Evolutionary conservation across 2,329 filamentous ascomycete species (phyloP).

Genomic region (Talaromyces pinophilus): DNA sequence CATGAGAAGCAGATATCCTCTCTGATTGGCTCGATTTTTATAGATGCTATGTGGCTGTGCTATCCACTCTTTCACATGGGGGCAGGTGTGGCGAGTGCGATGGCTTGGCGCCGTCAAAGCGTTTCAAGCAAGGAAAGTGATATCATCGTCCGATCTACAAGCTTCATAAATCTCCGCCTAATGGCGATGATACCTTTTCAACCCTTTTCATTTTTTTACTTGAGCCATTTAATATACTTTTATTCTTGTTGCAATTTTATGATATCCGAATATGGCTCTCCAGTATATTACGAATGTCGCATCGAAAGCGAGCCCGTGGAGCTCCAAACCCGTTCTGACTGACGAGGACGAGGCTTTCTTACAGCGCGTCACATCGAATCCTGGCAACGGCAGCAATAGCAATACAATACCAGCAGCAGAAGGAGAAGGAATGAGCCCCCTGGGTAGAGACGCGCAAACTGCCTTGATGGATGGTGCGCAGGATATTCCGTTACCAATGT

Average conservation of each 20-base stretch:
- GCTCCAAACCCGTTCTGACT: conserved; percentile 52
- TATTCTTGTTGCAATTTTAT: not conserved
- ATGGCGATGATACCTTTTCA: not conserved
- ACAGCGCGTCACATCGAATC: conserved; percentile 51
- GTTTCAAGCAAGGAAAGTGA: conserved; percentile 5
- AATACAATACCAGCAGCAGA: conserved; percentile 6
- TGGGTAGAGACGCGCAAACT: conserved; percentile 48
- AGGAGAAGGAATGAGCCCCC: conserved; percentile 18
- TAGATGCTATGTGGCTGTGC: conserved; percentile 11
- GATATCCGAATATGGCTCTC: conserved; percentile 31
- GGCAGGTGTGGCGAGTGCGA: conserved; percentile 9
- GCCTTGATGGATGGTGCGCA: conserved; percentile 50
- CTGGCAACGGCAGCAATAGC: conserved; percentile 33
- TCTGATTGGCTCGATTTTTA: conserved; percentile 13
- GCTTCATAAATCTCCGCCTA: not conserved
- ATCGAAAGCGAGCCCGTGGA: conserved; percentile 39
- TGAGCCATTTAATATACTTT: not conserved
- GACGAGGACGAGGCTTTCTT: conserved; percentile 64
- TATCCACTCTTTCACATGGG: not conserved
- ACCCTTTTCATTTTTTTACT: not conserved
- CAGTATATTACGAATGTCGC: conserved; percentile 49
- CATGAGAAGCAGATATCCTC: not conserved
- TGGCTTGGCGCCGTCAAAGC: not conserved
- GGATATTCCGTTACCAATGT: conserved; percentile 53
- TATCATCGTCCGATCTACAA: conserved; percentile 11